Evolutionary conservation across 1,284 basidiomycete species (phyloP), one percentile per base, ranked within the genome.

Genomic region (Cutaneotrichosporon sp.): DNA sequence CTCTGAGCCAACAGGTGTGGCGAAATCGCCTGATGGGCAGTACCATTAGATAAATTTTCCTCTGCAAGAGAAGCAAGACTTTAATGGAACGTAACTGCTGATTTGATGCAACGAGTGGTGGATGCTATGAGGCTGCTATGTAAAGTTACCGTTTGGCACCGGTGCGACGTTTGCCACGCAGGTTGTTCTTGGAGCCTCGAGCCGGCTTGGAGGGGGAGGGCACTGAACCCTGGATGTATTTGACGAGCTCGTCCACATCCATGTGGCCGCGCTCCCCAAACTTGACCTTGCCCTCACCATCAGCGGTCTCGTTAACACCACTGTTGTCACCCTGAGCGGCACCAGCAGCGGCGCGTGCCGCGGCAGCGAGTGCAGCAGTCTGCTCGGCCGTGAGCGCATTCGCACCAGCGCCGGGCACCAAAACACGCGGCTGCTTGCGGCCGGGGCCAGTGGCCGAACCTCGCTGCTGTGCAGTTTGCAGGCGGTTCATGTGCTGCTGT

Each of bases 171-270:
- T 75, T 75, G 22, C 72, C 74, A 30, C 73, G 65, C 41, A 75
- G 57, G 17, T 61, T 66, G 56, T 73, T 73, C 66, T 74, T 74
- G 22, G 67, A 66, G 34, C 71, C 59, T 33, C 58, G 45, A 10
- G 62, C 23, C 3, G 59, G 46, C 48, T 59, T 60, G 33, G 17
- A 21, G n/a, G 54, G 58, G 37, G 57, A 47, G n/a, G 54, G 58
- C 45, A 49, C 50, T 47, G 65, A 62, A 56, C 73, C 71, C 58
- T 75, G 70, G 58, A 77, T 76, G 61, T 70, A 78, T 53, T 70
- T 68, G 61, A 77, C 77, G 46, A 78, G 66, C 53, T 76, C 76
- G 48, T 78, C 77, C 22, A 78, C 65, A 51, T 69, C 71, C 52
- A 73, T 46, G 45, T 71, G 65, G 4, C 70, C 73, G 51, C 63